phyloP scores from a whole-genome alignment of 164 flowering plant genomes.

The Vitis rupestris region DNA sequence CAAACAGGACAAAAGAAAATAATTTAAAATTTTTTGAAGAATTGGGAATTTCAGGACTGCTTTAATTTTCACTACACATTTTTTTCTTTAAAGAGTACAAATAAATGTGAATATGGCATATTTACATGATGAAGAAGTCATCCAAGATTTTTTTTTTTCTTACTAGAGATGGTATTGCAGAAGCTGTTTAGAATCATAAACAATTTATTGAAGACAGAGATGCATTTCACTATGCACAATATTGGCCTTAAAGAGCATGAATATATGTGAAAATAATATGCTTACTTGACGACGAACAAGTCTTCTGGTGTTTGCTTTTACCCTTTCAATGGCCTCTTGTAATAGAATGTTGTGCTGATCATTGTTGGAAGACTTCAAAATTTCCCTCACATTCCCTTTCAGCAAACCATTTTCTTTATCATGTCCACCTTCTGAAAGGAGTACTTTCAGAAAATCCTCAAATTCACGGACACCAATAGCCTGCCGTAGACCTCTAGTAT shows the following conservation, averaged over 20 bases:
- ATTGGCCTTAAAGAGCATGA: neutral
- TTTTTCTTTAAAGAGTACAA: no score
- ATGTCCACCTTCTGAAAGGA: slow-evolving; percentile 20
- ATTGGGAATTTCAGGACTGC: no score
- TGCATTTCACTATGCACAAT: no score
- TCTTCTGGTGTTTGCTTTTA: slow-evolving; percentile 78
- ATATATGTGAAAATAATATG: neutral
- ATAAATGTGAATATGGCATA: no score
- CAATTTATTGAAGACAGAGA: no score
- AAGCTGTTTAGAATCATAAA: no score
- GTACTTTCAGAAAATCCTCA: slow-evolving; percentile 53
- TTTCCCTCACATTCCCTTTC: slow-evolving; percentile 30
- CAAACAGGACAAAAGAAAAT: no score
- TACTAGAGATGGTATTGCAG: no score
- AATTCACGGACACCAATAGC: slow-evolving; percentile 97
- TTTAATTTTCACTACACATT: no score
- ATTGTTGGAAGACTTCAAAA: slow-evolving; percentile 28
- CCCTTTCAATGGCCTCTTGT: slow-evolving; percentile 62
- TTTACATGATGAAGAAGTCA: no score
- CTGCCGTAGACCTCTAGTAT: slow-evolving; percentile 79
- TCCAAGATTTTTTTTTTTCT: no score
- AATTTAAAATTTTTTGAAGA: no score
- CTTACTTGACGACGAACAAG: slow-evolving; percentile 92
- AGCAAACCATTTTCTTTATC: slow-evolving; percentile 11
- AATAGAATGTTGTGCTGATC: slow-evolving; percentile 33